Evolutionary conservation across 805 yeast genomes (phyloP).

Genomic region (Saccharomycopsis guyanensis): DNA sequence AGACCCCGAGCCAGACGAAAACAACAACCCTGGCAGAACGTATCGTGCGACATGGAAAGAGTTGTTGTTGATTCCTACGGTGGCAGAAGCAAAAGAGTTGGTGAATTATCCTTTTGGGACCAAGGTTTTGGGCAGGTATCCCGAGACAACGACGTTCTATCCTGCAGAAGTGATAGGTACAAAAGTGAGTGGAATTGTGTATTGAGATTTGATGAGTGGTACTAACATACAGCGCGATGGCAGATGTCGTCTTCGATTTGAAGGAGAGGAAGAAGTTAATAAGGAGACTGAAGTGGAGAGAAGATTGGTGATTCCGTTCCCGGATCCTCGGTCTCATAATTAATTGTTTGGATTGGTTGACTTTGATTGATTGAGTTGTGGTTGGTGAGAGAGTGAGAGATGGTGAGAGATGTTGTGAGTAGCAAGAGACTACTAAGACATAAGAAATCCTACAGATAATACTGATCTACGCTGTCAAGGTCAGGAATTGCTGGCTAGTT

Average conservation of each 20-base stretch:
- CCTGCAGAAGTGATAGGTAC: conserved; percentile 85
- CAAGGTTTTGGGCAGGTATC: conserved; percentile 86
- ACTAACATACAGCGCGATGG: conserved; percentile 43
- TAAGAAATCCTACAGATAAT: no score
- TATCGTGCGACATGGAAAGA: conserved; percentile 82
- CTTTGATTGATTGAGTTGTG: no score
- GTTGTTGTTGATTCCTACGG: conserved; percentile 60
- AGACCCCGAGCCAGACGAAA: conserved; percentile 97
- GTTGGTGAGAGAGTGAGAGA: neutral
- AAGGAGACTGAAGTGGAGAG: conserved; percentile 92
- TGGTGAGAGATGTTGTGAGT: no score
- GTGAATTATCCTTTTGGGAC: conserved; percentile 63
- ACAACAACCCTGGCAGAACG: conserved; percentile 77
- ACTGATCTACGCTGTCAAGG: no score
- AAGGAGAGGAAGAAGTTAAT: conserved; percentile 94
- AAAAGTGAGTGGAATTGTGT: conserved; percentile 27
- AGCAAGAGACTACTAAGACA: no score
- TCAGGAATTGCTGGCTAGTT: no score
- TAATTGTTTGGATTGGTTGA: no score
- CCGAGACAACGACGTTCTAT: conserved; percentile 95
- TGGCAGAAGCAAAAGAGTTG: conserved; percentile 33
- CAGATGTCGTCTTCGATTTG: conserved; percentile 72
- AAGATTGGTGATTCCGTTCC: conserved; percentile 72
- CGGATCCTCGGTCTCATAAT: conserved; percentile 27
- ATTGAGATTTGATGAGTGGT: neutral